Evolutionary conservation across 1,284 basidiomycete genomes (phyloP).

Genomic region (Tremellales sp.): DNA sequence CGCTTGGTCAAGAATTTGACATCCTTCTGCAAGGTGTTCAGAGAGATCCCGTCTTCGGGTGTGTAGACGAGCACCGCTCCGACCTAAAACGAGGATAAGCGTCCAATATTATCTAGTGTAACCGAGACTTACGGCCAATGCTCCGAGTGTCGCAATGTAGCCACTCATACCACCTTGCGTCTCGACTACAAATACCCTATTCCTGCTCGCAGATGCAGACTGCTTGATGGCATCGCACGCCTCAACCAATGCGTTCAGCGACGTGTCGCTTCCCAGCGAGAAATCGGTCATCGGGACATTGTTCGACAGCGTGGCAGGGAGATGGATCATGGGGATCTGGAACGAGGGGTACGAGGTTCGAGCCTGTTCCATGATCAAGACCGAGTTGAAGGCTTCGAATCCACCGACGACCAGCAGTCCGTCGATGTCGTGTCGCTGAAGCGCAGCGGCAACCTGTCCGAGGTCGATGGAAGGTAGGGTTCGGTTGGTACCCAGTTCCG

Average conservation of each 20-base stretch:
- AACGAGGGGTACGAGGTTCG: constrained; percentile 81
- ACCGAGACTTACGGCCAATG: constrained; percentile 70
- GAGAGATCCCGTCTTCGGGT: constrained; percentile 81
- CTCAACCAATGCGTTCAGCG: constrained; percentile 92
- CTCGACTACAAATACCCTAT: constrained; percentile 95
- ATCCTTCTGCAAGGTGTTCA: constrained; percentile 76
- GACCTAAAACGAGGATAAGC: constrained; percentile 55
- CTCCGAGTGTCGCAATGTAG: constrained; percentile 92
- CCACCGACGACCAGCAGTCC: constrained; percentile 88
- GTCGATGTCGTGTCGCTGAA: constrained; percentile 81
- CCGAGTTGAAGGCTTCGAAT: constrained; percentile 85
- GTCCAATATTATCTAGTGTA: background rate
- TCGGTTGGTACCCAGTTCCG: constrained; percentile 95
- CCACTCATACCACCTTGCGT: constrained; percentile 97
- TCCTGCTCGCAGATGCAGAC: constrained; percentile 89
- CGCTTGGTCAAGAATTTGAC: constrained; percentile 85
- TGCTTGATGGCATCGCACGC: constrained; percentile 99
- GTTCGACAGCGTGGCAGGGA: constrained; percentile 95
- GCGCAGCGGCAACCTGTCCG: constrained; percentile 78
- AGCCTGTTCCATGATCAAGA: constrained; percentile 74
- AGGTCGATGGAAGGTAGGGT: constrained; percentile 79
- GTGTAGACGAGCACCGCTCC: constrained; percentile 93
- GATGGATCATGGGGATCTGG: constrained; percentile 87
- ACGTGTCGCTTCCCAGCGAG: constrained; percentile 91
- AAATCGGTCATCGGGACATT: constrained; percentile 97